A percentile compares a stretch with the other conserved stretches of the same genome.
Conservation (phyloP, 345 rosid species). For the Salix brachista region DNA sequence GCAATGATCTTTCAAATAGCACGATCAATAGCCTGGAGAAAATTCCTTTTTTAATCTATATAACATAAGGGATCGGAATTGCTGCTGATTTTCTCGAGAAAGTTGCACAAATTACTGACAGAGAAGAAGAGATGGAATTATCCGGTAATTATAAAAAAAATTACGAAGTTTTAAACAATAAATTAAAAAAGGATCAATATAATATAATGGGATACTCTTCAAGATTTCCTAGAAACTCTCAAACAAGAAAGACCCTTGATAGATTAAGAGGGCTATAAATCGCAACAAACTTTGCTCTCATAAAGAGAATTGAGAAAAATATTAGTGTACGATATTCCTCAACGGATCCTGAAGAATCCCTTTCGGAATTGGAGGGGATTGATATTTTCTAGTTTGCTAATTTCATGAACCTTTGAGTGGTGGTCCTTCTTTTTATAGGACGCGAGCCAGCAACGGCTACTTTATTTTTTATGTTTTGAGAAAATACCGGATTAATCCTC, state of each 20-base stretch:
- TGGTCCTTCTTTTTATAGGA: conserved; percentile 40
- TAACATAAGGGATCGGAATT: not conserved
- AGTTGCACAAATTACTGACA: not conserved
- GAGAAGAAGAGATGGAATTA: not conserved
- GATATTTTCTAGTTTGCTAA: not conserved
- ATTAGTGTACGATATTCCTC: not conserved
- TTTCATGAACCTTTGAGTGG: not conserved
- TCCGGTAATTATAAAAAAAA: not conserved
- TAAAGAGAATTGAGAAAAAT: not conserved
- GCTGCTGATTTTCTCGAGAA: not conserved
- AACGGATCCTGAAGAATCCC: conserved; percentile 1
- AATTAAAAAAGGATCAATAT: not conserved
- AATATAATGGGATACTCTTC: not conserved
- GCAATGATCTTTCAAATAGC: conserved; percentile 41
- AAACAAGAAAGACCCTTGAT: not conserved
- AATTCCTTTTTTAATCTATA: not conserved
- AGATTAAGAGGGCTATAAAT: not conserved
- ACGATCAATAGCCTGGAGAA: conserved; percentile 32
- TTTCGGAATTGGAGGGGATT: no score
- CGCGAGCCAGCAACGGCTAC: conserved; percentile 42
- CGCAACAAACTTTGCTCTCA: not conserved
- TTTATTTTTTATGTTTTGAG: conserved; percentile 6
- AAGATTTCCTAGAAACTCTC: not conserved
- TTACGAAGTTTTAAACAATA: not conserved
- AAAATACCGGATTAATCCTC: not conserved